Conservation (phyloP, 352 stramenopile species). For the Phytophthora ramorum region DNA sequence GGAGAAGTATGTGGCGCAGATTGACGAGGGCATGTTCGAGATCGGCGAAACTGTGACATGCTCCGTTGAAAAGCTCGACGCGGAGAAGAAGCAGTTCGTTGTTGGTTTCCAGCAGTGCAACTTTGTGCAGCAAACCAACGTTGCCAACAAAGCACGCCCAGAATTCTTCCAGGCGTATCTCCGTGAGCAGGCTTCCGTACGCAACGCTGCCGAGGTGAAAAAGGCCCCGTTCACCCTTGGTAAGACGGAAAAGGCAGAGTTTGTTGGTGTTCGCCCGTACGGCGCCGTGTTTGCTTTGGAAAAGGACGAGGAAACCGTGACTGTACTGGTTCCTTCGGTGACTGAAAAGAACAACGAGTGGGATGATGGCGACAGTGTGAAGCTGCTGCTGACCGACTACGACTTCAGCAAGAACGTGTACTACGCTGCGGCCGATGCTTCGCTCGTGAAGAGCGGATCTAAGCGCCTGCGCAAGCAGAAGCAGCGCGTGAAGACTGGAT, state of each 20-base stretch:
- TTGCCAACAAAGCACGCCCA: constrained; percentile 43
- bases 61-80: constrained; percentile 77
- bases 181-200: constrained; percentile 38
- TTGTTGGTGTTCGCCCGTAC: constrained; percentile 86
- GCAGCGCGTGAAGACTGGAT: constrained; percentile 49
- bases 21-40: constrained; percentile 82
- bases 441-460: constrained; percentile 62
- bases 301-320: constrained; percentile 65
- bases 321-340: constrained; percentile 69
- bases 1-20: constrained; percentile 73
- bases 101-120: constrained; percentile 70
- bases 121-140: constrained; percentile 40
- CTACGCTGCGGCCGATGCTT: constrained; percentile 54
- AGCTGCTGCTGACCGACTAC: constrained; percentile 85
- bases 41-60: constrained; percentile 89
- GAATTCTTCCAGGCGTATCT: constrained; percentile 68
- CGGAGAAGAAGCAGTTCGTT: constrained; percentile 81
- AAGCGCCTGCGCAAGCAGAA: constrained; percentile 85
- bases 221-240: constrained; percentile 56
- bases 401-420: constrained; percentile 89
- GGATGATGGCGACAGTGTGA: constrained; percentile 70
- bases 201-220: constrained; percentile 13
- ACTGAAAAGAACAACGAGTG: constrained; percentile 44
- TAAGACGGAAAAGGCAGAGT: constrained; percentile 84
- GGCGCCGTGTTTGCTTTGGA: constrained; percentile 86